Evolutionary conservation across 75 land plant species (phyloP), one percentile per base, ranked within the genome.

Genomic region (Pinus taeda): DNA sequence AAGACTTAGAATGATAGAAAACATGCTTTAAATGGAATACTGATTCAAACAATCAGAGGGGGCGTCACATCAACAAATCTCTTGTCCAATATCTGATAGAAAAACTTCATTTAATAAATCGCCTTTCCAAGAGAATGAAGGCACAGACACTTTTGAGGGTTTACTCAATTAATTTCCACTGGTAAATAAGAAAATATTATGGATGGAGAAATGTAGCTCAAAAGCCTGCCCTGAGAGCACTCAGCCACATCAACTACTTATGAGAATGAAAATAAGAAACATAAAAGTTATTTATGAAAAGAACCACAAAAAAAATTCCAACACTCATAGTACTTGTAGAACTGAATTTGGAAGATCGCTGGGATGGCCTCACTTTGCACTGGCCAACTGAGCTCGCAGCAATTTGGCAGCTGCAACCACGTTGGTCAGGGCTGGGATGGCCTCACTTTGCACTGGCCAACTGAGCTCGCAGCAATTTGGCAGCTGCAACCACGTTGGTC

Each of bases 321-420:
- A 26, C 14, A 62, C 64, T 8, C 14, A 11, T 24, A 62, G 4
- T 29, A 8, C 65, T 13, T 21, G 29, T 26, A 22, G 22, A 62
- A 26, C 9, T 60, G 1, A 62, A 9, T 13, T 12, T 30, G 13
- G 77, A 15, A 15, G 67, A 55, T 69, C 21, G 63, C 2, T 39
- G 6, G 22, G 66, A 29, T 6, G 18, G 15, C 26, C 30, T 91
- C 83, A 88, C 83, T 88, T 88, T 57, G 90, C 79, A 58, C 86
- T 83, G 76, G 93, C 93, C 18, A 90, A 82, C 81, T 93, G 79
- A 6, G 85, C 75, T 53, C 95, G 90, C 76, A 88, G 77, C 20
- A 71, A 76, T 85, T 93, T 93, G 69, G 95, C 93, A 21, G 95
- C 95, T 17, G 84, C 78, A 71, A 93, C 95, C 95, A 93, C 86